Evolutionary conservation across 352 stramenopile species (phyloP).

Genomic region (Globisporangium mamillatum): DNA sequence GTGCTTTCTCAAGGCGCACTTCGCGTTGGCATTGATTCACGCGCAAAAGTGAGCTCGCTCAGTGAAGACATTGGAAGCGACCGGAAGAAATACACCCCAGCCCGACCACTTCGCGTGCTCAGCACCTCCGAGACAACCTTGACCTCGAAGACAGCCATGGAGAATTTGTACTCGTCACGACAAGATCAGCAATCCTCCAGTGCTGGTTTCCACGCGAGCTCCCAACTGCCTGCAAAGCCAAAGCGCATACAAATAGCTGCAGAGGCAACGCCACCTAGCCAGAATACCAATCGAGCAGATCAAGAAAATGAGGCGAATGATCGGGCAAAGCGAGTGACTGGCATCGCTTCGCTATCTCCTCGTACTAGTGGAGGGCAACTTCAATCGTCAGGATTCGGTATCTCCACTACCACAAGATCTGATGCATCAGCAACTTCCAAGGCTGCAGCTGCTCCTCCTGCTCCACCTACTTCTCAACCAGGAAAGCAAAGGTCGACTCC

Average conservation of each 20-base stretch:
- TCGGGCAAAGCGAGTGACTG: slow-evolving; percentile 1
- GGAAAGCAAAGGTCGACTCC: slow-evolving; percentile 19
- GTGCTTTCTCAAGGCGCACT: slow-evolving; percentile 41
- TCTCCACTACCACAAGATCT: background rate
- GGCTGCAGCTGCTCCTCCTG: background rate
- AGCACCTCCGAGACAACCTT: slow-evolving; percentile 27
- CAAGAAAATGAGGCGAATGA: slow-evolving; percentile 15
- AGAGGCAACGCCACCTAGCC: slow-evolving; percentile 18
- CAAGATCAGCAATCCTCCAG: slow-evolving; percentile 23
- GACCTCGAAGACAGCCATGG: slow-evolving; percentile 19
- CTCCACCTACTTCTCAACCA: slow-evolving; percentile 21
- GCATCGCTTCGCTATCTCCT: slow-evolving; percentile 4
- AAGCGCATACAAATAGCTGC: slow-evolving; percentile 36
- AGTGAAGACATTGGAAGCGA: slow-evolving; percentile 29
- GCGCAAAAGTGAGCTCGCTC: slow-evolving; percentile 20
- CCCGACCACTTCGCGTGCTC: slow-evolving; percentile 35
- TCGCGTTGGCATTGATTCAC: slow-evolving; percentile 35
- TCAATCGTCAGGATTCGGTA: background rate
- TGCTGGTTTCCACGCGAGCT: slow-evolving; percentile 32
- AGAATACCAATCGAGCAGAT: background rate
- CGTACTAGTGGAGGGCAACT: background rate
- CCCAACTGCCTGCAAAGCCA: slow-evolving; percentile 22
- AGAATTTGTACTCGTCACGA: slow-evolving; percentile 30
- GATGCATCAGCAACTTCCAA: background rate
- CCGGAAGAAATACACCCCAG: slow-evolving; percentile 20